Evolutionary conservation across 2,329 filamentous ascomycete genomes (phyloP).

Genomic region (Basipetospora chlamydospora): DNA sequence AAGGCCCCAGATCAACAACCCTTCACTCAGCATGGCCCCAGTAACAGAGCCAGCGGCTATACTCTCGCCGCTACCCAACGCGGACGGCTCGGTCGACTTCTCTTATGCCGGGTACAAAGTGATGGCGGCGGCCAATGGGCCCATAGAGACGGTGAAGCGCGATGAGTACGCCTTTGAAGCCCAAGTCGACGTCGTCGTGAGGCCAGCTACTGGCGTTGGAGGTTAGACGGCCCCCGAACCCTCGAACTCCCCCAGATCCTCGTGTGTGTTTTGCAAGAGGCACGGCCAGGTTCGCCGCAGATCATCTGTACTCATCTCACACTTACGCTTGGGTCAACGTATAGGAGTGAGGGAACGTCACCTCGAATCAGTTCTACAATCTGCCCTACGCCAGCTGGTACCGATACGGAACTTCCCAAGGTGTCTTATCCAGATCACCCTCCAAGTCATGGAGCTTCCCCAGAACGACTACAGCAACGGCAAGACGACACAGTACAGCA

Average conservation of each 20-base stretch:
- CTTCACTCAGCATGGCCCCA: conserved; percentile 23
- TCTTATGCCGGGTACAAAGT: conserved; percentile 65
- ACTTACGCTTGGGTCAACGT: no score
- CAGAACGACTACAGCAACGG: conserved; percentile 50
- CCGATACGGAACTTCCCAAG: conserved; percentile 63
- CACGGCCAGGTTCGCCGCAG: no score
- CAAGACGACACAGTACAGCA: conserved; percentile 43
- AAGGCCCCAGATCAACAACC: not conserved
- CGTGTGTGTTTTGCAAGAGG: no score
- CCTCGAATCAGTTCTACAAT: conserved; percentile 62
- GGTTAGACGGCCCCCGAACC: conserved; percentile 31
- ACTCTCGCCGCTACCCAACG: conserved; percentile 48
- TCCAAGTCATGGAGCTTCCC: conserved; percentile 61
- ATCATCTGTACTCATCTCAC: no score
- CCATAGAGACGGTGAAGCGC: conserved; percentile 74
- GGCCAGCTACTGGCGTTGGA: conserved; percentile 72
- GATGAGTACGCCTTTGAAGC: conserved; percentile 91
- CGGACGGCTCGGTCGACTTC: conserved; percentile 71
- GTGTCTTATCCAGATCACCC: conserved; percentile 62
- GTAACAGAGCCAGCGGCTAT: conserved; percentile 30
- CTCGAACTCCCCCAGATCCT: no score
- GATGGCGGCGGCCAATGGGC: conserved; percentile 78
- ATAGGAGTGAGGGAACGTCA: conserved; percentile 62
- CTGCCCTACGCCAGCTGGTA: conserved; percentile 58
- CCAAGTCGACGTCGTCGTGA: conserved; percentile 74